Evolutionary conservation across 129 eudicot genomes (phyloP).

Genomic region (Heracleum sosnowskyi): DNA sequence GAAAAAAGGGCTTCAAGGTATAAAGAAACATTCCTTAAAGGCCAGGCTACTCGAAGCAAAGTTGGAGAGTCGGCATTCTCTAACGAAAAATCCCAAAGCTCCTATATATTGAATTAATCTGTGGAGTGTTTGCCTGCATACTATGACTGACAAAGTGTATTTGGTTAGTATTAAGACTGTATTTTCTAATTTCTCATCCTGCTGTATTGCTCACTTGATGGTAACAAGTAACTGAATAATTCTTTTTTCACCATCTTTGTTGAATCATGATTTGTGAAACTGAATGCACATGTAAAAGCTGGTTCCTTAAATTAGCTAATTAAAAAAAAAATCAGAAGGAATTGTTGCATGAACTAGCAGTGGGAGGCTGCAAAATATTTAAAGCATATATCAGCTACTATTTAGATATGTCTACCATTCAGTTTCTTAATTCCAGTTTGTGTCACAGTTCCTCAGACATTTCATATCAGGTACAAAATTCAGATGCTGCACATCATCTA

Average conservation of each 20-base stretch:
- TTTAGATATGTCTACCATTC: neutral
- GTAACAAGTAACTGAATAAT: neutral
- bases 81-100: constrained; percentile 29
- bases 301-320: too few relatives aligned
- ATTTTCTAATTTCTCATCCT: neutral
- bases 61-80: constrained; percentile 47
- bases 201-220: neutral
- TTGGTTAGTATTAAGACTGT: neutral
- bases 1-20: constrained; percentile 21
- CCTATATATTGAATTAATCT: neutral
- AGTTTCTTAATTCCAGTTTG: neutral
- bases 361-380: constrained; percentile 33
- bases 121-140: neutral
- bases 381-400: neutral
- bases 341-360: too few relatives aligned
- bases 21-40: too few relatives aligned
- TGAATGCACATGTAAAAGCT: too few relatives aligned
- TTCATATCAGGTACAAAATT: neutral
- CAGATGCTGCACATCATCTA: neutral
- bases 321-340: too few relatives aligned
- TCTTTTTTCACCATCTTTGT: too few relatives aligned
- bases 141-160: neutral
- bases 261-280: too few relatives aligned
- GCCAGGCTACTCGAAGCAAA: constrained; percentile 82
- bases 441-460: neutral